Evolutionary conservation across 257 asterid species (phyloP), one percentile per base, ranked within the genome.

Genomic region (Solanum dulcamara): DNA sequence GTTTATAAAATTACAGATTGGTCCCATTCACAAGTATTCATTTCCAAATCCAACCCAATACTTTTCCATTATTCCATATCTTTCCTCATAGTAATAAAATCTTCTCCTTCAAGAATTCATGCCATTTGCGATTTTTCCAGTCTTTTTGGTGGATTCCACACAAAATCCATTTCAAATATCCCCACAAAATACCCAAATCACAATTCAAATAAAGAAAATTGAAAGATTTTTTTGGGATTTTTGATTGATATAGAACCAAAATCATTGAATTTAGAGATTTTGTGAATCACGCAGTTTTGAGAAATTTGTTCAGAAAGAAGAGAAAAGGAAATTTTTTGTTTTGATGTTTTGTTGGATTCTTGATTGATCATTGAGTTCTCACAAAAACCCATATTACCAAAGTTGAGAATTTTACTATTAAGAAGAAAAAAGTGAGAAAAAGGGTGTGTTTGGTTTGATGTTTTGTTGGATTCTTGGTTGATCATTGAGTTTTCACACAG

Each of bases 41-140:
- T 80, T 84, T 75, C 83, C 85, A 83, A n/a, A 82, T 84, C 85
- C 79, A 83, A 71, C 46, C 38, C 79, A 33, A 35, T 38, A 7
- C n/a, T 81, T 84, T 30, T 79, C 15, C 28, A 33, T 59, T 32
- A 13, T 30, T 80, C 8, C 12, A 57, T 66, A 7, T 66, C 35
- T 46, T 38, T 42, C 28, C 26, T 71, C 53, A 15, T 9, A 3
- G 38, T 64, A 32, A 42, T 62, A 75, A 20, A 85, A 89, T 90
- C 93, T 89, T 89, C 85, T 79, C 66, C 75, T 87, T 88, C 88
- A 87, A 91, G 88, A 30, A 87, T 87, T 86, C 81, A 87, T 71
- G 85, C 85, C 88, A 11, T 74, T 24, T 10, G 32, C 48, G 84
- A 57, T 71, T 80, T 80, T 74, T 74, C 89, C 68, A 44, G 55